Percentiles rank a stretch among this genome's conserved stretches.
Evolutionary conservation across 305 asterid species (phyloP).

Genomic region (Rubia balearica): DNA sequence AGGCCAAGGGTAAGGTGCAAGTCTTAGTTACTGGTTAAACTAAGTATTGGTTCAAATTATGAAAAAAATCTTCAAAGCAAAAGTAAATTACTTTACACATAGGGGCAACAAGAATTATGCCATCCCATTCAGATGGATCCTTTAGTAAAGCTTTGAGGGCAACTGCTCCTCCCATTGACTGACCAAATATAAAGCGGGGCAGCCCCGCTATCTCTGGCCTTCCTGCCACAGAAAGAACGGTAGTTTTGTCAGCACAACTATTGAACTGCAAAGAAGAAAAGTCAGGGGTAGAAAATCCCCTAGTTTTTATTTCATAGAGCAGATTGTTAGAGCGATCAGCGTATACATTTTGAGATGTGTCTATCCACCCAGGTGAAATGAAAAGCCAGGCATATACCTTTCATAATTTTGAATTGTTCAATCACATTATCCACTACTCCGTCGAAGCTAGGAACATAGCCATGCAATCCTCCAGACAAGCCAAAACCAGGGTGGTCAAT

Average conservation of each 20-base stretch:
- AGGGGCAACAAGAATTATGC: slow-evolving; percentile 87
- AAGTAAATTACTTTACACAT: slow-evolving; percentile 70
- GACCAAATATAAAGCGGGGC: slow-evolving; percentile 80
- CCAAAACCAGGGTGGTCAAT: slow-evolving; percentile 97
- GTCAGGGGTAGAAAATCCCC: too few species aligned
- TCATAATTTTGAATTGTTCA: slow-evolving; percentile 61
- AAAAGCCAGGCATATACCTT: slow-evolving; percentile 39
- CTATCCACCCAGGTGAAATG: not conserved
- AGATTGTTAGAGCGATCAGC: not conserved
- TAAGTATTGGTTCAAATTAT: not conserved
- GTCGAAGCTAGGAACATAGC: slow-evolving; percentile 71
- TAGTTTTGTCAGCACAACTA: not conserved
- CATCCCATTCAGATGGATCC: slow-evolving; percentile 75
- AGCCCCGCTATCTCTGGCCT: slow-evolving; percentile 75
- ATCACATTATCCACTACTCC: slow-evolving; percentile 69
- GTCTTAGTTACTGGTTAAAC: not conserved
- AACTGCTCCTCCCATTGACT: slow-evolving; percentile 95
- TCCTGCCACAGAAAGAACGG: slow-evolving; percentile 35
- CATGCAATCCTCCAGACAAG: slow-evolving; percentile 89
- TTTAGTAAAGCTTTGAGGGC: slow-evolving; percentile 79
- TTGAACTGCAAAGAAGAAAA: not conserved
- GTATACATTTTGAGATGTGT: too few species aligned
- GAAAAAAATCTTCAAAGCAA: not conserved
- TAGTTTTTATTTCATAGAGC: not conserved
- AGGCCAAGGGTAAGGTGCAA: not conserved